A percentile compares a stretch with the other conserved stretches of the same genome.
These are phyloP conservation scores for Halteria grandinella DNA, from an alignment of 73 alveolate species.

Conservation along the genomic window DNA sequence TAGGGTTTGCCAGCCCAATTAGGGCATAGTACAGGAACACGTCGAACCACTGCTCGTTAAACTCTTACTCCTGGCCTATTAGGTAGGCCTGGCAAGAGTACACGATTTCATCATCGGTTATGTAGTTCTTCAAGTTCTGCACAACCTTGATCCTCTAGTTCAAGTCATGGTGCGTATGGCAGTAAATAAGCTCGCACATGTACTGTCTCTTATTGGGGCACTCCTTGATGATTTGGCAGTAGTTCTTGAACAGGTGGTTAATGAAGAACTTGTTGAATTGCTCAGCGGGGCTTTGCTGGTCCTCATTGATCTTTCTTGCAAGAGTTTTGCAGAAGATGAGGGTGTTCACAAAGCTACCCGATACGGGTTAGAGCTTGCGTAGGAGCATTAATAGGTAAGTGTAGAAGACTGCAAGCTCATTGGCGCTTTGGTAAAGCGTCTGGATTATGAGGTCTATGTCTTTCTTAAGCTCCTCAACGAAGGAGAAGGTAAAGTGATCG, in stretches of 20 bases:
- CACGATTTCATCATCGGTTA: constrained; percentile 66
- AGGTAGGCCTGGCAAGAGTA: constrained; percentile 65
- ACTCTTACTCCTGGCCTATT: constrained; percentile 62
- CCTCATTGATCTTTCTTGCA: constrained; percentile 54
- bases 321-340: constrained; percentile 51
- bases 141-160: constrained; percentile 59
- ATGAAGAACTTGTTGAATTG: constrained; percentile 61
- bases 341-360: constrained; percentile 31
- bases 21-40: constrained; percentile 76
- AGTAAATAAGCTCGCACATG: constrained; percentile 67
- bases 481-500: constrained; percentile 58
- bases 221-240: constrained; percentile 48
- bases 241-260: constrained; percentile 51
- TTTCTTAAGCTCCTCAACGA: constrained; percentile 60
- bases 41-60: constrained; percentile 75
- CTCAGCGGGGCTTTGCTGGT: constrained; percentile 20
- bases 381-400: constrained; percentile 56
- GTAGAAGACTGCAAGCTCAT: constrained; percentile 57
- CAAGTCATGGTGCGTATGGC: constrained; percentile 63
- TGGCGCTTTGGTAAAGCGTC: constrained; percentile 35
- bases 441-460: constrained; percentile 33
- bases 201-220: constrained; percentile 60
- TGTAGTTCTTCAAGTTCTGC: constrained; percentile 54
- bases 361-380: constrained; percentile 39
- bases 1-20: constrained; percentile 60